Base-by-base conservation (phyloP, 106 monocot genomes). In the Triglochin maritima region DNA sequence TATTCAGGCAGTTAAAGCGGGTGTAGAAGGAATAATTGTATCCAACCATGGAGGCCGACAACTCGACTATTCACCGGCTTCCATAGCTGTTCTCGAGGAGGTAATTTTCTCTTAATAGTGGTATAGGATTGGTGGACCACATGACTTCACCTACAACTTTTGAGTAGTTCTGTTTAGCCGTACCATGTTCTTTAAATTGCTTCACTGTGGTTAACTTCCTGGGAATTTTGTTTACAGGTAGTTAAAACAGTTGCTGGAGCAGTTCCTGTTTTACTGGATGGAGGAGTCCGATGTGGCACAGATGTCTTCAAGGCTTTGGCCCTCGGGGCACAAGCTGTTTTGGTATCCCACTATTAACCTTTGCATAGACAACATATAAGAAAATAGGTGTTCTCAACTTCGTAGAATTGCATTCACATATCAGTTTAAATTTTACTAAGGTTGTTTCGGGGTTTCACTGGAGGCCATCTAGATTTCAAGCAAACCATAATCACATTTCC, bases 281-380 rank as follows among this genome's bases (percentile, higher is more conserved):
- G 92, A 44, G 92, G 92, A 52, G 41, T 93, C 48, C 78, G 92
- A 3, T 85, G 83, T 49, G 92, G 92, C 66, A 88, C 88, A 6
- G 85, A 93, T 72, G 75, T 92, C 16, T 92, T 87, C 79, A 87
- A 92, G 80, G 87, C 91, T 60, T 77, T 92, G 76, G 85, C 91
- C 4, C 87, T 92, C 49, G 91, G 91, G 47, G 91, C 91, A 46
- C 10, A 3, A 62, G 7, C n/a, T 12, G 44, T 17, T 17, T 15
- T 3, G 29, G 59, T 2, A 60, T 13, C 8, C 8, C 4, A 12
- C 29, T 29, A 29, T 29, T 29, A 29, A 29, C 29, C 29, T 29
- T 29, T 29, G 29, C 29, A 29, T 29, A 29, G 29, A 29, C 29
- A 29, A 29, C 29, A 29, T 29, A 29, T 29, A 29, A 29, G 29